A percentile compares a stretch with the other conserved stretches of the same genome.
Evolutionary conservation across 1,284 basidiomycete species (phyloP).

Genomic region (Trichosporon asahii): DNA sequence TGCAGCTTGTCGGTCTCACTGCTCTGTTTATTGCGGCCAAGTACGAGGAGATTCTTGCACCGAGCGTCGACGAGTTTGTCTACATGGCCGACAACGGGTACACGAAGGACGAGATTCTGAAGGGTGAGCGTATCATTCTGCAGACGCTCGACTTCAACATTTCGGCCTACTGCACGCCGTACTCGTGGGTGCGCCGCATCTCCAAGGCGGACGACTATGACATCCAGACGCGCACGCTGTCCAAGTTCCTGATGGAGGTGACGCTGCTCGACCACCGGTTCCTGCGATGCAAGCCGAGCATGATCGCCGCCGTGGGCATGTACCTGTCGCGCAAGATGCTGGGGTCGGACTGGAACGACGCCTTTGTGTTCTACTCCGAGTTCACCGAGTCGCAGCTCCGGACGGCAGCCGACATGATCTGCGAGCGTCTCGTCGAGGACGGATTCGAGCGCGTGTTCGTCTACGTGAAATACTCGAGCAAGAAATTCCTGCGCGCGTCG

Average conservation of each 20-base stretch:
- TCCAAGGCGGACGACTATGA: slow-evolving; percentile 99
- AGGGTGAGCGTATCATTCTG: slow-evolving; percentile 93
- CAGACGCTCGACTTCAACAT: slow-evolving; percentile 88
- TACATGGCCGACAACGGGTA: slow-evolving; percentile 97
- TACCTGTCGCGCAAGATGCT: slow-evolving; percentile 89
- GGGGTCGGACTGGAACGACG: slow-evolving; percentile 84
- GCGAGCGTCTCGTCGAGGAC: slow-evolving; percentile 77
- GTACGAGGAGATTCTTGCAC: slow-evolving; percentile 69
- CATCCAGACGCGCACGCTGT: slow-evolving; percentile 91
- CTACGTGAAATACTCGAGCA: slow-evolving; percentile 94
- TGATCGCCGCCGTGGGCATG: slow-evolving; percentile 98
- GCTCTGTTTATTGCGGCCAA: slow-evolving; percentile 66
- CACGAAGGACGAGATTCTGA: slow-evolving; percentile 90
- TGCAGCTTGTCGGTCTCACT: slow-evolving; percentile 63
- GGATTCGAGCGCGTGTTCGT: slow-evolving; percentile 83
- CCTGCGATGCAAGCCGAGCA: slow-evolving; percentile 85
- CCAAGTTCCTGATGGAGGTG: slow-evolving; percentile 97
- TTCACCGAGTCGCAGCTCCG: slow-evolving; percentile 86
- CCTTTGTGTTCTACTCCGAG: slow-evolving; percentile 90
- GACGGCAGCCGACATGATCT: slow-evolving; percentile 74
- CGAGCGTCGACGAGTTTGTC: slow-evolving; percentile 90
- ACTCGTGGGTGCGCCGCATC: slow-evolving; percentile 98
- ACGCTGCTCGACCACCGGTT: slow-evolving; percentile 92
- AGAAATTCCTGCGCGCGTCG: slow-evolving; percentile 86
- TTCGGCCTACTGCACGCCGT: slow-evolving; percentile 97